Base-by-base conservation (phyloP, 2,329 filamentous ascomycete genomes). In the Scedosporium aurantiacum region DNA sequence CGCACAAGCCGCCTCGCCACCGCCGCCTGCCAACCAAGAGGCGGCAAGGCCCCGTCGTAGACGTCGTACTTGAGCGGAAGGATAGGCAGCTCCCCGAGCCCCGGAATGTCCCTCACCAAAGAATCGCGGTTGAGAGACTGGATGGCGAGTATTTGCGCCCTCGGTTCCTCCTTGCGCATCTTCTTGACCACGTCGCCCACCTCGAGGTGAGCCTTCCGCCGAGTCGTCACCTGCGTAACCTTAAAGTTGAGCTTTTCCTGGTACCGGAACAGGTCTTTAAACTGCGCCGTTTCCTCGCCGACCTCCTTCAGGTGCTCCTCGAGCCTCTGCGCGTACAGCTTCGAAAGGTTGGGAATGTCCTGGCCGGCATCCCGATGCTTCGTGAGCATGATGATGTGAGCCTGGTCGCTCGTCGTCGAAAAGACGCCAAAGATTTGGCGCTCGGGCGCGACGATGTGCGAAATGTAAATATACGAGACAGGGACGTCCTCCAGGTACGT, bases 391-490 rank as follows among this genome's bases (percentile, higher is more conserved):
- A 97, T 81, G 58, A 99, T 84, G 68, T 96, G 85, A 0, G 92
- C 94, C 67, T 94, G 86, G 12, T 86, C 82, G 65, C 83, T 87
- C 0, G 84, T 84, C 0, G 91, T 93, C 0, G 93, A 97, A 73
- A 99, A 96, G 4, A 99, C 73, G 0, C 91, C 92, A 71, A 97
- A 97, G 59, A 99, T 87, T 69, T 99, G 92, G 41, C 91, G 84
- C 62, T 99, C 93, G 2, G 92, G 91, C 12, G 91, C 87, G 54
- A 88, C 87, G 69, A 99, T 88, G 73, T 99, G 94, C 62, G 96
- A 97, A 28, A 99, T 78, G 70, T 94, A 97, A 60, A 97, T 80
- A 70, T 96, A 99, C 21, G 86, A 87, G 70, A 97, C 79, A 0
- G 84, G 80, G 0, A 87, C 84, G 2, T 87, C 81, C 18, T 87